A percentile compares a stretch with the other conserved stretches of the same genome.
Evolutionary conservation across 345 rosid species (phyloP).

Genomic region (Orychophragmus violaceus): DNA sequence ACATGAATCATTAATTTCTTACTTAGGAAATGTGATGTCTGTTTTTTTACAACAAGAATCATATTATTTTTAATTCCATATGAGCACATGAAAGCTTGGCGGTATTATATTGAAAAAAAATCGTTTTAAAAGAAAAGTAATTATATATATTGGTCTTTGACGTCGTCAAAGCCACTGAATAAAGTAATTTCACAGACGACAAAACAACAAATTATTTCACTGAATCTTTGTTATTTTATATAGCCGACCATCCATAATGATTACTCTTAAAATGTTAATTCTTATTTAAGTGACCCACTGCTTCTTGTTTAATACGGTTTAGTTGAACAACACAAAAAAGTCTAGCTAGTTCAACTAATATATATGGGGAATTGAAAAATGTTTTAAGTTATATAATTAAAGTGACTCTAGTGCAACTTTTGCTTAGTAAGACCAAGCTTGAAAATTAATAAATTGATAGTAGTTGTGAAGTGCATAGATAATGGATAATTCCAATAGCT

Average conservation of each 20-base stretch:
- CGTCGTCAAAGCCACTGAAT: slow-evolving; percentile 30
- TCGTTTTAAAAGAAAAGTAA: neutral
- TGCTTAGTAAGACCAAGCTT: neutral
- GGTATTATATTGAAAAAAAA: neutral
- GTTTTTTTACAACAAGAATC: neutral
- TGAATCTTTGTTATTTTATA: slow-evolving; percentile 13
- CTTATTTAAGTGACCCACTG: slow-evolving; percentile 17
- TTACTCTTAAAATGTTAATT: slow-evolving; percentile 19
- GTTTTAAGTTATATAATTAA: neutral
- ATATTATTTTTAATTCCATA: neutral
- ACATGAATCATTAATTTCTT: neutral
- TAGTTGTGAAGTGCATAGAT: neutral
- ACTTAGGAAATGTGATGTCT: slow-evolving; percentile 4
- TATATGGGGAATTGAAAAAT: neutral
- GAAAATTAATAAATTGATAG: neutral
- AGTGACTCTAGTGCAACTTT: neutral
- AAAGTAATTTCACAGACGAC: slow-evolving; percentile 9
- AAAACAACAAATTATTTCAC: neutral
- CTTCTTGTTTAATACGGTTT: slow-evolving; percentile 6
- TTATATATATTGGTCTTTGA: slow-evolving; percentile 17
- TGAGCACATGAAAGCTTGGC: slow-evolving; percentile 1
- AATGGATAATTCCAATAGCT: too few species aligned
- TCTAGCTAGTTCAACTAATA: neutral
- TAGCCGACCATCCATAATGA: slow-evolving; percentile 30
- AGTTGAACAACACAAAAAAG: neutral